Evolutionary conservation across 345 rosid genomes (phyloP).

Genomic region (Bruguiera parviflora): DNA sequence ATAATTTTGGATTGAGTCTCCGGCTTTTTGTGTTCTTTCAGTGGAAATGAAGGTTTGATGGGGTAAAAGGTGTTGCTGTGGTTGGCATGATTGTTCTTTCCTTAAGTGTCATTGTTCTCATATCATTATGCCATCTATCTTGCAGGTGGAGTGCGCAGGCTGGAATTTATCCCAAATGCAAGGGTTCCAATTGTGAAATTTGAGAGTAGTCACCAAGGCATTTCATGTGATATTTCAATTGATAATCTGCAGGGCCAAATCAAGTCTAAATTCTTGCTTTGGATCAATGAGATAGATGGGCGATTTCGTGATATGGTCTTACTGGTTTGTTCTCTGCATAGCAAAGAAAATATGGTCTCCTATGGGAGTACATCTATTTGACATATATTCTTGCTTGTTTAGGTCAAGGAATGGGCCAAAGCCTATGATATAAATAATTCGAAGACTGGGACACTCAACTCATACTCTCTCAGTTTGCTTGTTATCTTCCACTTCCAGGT

Average conservation of each 20-base stretch:
- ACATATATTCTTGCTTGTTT: conserved; percentile 13
- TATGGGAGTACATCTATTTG: conserved; percentile 9
- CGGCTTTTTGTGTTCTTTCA: neutral
- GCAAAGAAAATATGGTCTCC: neutral
- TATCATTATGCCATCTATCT: conserved; percentile 6
- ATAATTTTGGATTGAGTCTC: neutral
- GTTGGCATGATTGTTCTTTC: conserved; percentile 10
- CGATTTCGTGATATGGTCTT: conserved; percentile 81
- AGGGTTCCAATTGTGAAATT: conserved; percentile 82
- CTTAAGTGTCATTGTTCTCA: neutral
- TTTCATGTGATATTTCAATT: conserved; percentile 82
- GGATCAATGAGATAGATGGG: conserved; percentile 76
- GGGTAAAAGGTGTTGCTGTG: conserved; percentile 1
- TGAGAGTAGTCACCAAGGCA: conserved; percentile 42
- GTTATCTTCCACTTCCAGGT: conserved; percentile 97
- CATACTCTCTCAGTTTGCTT: conserved; percentile 74
- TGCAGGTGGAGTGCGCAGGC: conserved; percentile 51
- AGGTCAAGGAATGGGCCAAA: conserved; percentile 99
- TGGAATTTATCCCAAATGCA: conserved; percentile 59
- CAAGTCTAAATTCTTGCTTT: conserved; percentile 73
- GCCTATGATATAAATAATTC: conserved; percentile 70
- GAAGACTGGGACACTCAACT: conserved; percentile 65
- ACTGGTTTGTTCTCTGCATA: conserved; percentile 43
- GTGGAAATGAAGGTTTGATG: neutral
- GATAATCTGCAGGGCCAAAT: conserved; percentile 71